These are phyloP conservation scores for Phoenix dactylifera DNA, from an alignment of 176 grass and related monocot genomes.

Conservation along the genomic window DNA sequence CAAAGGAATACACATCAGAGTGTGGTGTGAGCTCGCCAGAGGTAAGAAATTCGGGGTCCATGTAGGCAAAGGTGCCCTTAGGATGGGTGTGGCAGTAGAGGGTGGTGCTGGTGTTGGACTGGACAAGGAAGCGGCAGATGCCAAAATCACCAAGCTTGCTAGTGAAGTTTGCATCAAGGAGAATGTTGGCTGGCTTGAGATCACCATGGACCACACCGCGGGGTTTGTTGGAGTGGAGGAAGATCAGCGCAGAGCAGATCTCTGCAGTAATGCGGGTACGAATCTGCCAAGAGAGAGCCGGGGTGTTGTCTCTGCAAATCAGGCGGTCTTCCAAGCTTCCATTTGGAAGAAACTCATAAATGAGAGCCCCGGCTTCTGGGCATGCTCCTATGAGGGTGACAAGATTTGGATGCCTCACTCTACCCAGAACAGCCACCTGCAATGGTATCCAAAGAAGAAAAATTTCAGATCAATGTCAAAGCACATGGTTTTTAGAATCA, in stretches of 20 bases:
- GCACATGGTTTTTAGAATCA: too few species aligned
- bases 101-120: constrained; percentile 23
- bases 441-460: too few species aligned
- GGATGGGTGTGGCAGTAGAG: constrained; percentile 26
- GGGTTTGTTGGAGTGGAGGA: constrained; percentile 64
- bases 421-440: constrained; percentile 48
- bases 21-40: constrained; percentile 35
- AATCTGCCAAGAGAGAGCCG: constrained; percentile 51
- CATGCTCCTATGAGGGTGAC: constrained; percentile 63
- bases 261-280: constrained; percentile 52
- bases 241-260: constrained; percentile 66
- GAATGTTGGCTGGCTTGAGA: constrained; percentile 57
- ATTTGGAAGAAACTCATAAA: constrained; percentile 76
- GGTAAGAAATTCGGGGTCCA: constrained; percentile 53
- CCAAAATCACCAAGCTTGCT: constrained; percentile 67
- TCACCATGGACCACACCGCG: constrained; percentile 51
- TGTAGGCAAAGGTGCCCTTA: constrained; percentile 33
- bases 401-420: constrained; percentile 71
- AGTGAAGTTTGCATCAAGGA: constrained; percentile 57
- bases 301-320: constrained; percentile 16
- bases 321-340: constrained; percentile 64
- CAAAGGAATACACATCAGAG: constrained; percentile 67
- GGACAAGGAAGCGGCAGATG: constrained; percentile 28
- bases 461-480: too few species aligned
- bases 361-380: constrained; percentile 31